A percentile compares a stretch with the other conserved stretches of the same genome.
These are phyloP conservation scores for Vanrija sp. DNA, from an alignment of 1,284 basidiomycete species.

Conservation along the genomic window DNA sequence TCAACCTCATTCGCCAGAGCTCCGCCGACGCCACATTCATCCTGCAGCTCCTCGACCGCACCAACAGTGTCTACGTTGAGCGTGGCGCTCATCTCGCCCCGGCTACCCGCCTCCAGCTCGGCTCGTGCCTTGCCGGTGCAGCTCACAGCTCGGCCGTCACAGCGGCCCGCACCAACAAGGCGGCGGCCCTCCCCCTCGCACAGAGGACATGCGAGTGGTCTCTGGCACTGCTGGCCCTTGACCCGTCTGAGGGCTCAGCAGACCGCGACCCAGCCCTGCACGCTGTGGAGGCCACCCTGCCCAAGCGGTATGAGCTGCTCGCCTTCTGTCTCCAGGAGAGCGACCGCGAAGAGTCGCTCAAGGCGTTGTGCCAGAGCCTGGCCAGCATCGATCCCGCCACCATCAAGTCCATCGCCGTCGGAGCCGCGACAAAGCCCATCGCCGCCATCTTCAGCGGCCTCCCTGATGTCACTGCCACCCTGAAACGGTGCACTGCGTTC, in stretches of 20 bases:
- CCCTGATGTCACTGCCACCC: conserved; percentile 10
- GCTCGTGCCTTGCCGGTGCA: conserved; percentile 4
- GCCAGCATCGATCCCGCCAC: conserved; percentile 4
- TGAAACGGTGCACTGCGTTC: conserved; percentile 13
- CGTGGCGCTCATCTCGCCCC: background rate
- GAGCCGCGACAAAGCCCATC: conserved; percentile 1
- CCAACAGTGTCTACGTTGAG: background rate
- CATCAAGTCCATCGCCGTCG: background rate
- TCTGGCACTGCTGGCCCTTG: conserved; percentile 6
- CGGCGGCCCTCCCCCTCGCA: conserved; percentile 29
- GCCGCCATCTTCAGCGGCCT: conserved; percentile 4
- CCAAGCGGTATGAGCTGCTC: conserved; percentile 69
- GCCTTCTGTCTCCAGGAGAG: conserved; percentile 69
- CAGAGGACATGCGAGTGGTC: conserved; percentile 27
- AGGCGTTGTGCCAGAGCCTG: conserved; percentile 18
- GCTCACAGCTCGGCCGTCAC: conserved; percentile 23
- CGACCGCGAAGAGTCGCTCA: conserved; percentile 46
- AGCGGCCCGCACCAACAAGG: conserved; percentile 32
- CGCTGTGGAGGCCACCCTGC: conserved; percentile 1
- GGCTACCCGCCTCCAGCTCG: background rate
- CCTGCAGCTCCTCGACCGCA: conserved; percentile 4
- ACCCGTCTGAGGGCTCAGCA: conserved; percentile 3
- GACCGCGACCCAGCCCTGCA: background rate
- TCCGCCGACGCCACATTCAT: background rate
- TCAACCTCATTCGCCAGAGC: conserved; percentile 4